These are phyloP conservation scores for Hippophae rhamnoides DNA, from an alignment of 306 rosid genomes.

Conservation along the genomic window DNA sequence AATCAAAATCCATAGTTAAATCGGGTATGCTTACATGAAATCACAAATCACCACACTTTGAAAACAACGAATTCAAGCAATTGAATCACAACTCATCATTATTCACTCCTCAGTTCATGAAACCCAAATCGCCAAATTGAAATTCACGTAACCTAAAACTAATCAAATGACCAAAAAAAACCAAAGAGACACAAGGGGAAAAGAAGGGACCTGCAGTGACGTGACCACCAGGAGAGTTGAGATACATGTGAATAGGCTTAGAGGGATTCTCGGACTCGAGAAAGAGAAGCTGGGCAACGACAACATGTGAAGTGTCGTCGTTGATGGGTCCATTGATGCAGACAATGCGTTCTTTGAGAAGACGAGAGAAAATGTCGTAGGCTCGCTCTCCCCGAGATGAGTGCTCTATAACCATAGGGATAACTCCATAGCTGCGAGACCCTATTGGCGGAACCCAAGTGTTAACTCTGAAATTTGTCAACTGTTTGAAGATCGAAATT, in stretches of 20 bases:
- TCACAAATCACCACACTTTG: no score
- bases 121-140: no score
- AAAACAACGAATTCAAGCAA: no score
- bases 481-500: slow-evolving; percentile 22
- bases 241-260: slow-evolving; percentile 73
- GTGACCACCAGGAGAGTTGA: slow-evolving; percentile 96
- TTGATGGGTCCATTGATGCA: slow-evolving; percentile 91
- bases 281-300: slow-evolving; percentile 91
- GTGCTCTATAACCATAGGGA: slow-evolving; percentile 96
- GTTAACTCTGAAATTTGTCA: slow-evolving; percentile 5
- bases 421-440: slow-evolving; percentile 41
- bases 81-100: no score
- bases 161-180: neutral
- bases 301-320: slow-evolving; percentile 94
- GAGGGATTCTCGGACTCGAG: slow-evolving; percentile 96
- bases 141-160: neutral
- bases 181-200: neutral
- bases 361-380: slow-evolving; percentile 94
- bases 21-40: no score
- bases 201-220: slow-evolving; percentile 57
- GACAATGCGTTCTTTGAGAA: slow-evolving; percentile 86
- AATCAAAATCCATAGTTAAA: neutral
- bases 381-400: slow-evolving; percentile 95
- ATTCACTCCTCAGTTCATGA: no score
- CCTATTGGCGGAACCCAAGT: slow-evolving; percentile 7